Base-by-base conservation (phyloP, 2,329 filamentous ascomycete genomes). In the Fusarium pseudocircinatum region DNA sequence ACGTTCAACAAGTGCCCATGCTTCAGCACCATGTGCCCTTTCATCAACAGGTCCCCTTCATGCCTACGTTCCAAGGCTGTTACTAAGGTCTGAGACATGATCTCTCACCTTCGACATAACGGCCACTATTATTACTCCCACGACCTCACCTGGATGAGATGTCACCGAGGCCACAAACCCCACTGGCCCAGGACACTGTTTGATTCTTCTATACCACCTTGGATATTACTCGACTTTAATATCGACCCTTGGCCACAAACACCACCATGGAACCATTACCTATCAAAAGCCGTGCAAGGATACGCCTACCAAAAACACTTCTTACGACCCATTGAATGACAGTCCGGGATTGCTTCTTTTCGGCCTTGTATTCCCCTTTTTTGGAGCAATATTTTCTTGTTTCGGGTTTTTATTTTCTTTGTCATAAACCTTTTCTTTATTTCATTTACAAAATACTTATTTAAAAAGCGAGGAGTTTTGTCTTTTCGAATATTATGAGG, bases 51-150 rank as follows among this genome's bases (percentile, higher is more conserved):
- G 84, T 88, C 65, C 84, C 86, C 39, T 81, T 89, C 59, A 84
- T 89, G 75, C 81, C 84, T 56, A 84, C 87, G 67, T 84, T 88
- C 63, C 87, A 86, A 79, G 85, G 86, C 66, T 88, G 87, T 80
- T 88, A 86, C 47, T 82, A 75, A 75, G 70, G 42, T 37, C 34
- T 26, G 24, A 50, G 28, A 54, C 24, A 52, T 60, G 42, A 36
- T 73, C 39, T 49, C 43, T 34, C 36, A 40, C 46, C 50, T 60
- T 66, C 16, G 49, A 63, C 42, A 60, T 42, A 49, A 36, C 42
- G n/a, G 54, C 46, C 50, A 36, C 37, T 28, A 40, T 20, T 39
- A 71, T 52, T 53, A 59, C 24, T n/a, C 63, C n/a, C 20, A 60
- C 43, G 36, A 73, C 64, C 70, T 62, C 44, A 60, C 61, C 73